These are phyloP conservation scores for Cupressus sempervirens DNA, from an alignment of 75 land plant genomes.

Conservation along the genomic window DNA sequence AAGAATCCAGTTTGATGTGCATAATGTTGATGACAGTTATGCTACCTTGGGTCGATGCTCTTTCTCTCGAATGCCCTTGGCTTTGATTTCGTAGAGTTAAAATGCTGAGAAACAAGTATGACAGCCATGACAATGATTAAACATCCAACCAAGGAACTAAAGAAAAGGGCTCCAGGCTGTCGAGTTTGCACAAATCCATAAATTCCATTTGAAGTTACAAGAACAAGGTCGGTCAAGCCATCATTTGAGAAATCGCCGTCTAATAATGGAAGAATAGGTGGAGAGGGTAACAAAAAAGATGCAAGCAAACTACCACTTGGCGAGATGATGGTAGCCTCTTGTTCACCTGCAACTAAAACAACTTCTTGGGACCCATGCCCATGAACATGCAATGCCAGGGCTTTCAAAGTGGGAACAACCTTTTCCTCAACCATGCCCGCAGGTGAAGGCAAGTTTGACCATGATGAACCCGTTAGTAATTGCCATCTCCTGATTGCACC, in stretches of 20 bases:
- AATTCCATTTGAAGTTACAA: constrained; percentile 70
- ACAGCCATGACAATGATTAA: constrained; percentile 86
- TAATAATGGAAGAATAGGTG: constrained; percentile 66
- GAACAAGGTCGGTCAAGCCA: constrained; percentile 84
- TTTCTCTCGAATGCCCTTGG: constrained; percentile 32
- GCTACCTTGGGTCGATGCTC: constrained; percentile 1
- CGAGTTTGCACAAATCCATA: constrained; percentile 95
- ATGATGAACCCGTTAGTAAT: constrained; percentile 77
- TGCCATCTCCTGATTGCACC: constrained; percentile 88
- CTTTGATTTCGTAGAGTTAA: constrained; percentile 67
- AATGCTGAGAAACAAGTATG: constrained; percentile 74
- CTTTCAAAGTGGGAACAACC: constrained; percentile 74
- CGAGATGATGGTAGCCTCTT: constrained; percentile 79
- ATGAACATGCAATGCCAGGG: constrained; percentile 49
- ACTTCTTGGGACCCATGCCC: constrained; percentile 55
- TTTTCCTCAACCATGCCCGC: constrained; percentile 54
- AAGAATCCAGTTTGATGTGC: not conserved
- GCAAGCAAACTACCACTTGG: constrained; percentile 64
- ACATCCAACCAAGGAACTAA: constrained; percentile 91
- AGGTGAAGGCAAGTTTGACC: constrained; percentile 79
- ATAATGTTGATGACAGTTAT: not conserved
- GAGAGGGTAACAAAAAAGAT: constrained; percentile 52
- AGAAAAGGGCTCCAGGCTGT: constrained; percentile 96
- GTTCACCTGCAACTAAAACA: constrained; percentile 87
- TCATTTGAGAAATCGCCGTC: constrained; percentile 82